Evolutionary conservation across 805 yeast genomes (phyloP).

Genomic region (Candida piceae): DNA sequence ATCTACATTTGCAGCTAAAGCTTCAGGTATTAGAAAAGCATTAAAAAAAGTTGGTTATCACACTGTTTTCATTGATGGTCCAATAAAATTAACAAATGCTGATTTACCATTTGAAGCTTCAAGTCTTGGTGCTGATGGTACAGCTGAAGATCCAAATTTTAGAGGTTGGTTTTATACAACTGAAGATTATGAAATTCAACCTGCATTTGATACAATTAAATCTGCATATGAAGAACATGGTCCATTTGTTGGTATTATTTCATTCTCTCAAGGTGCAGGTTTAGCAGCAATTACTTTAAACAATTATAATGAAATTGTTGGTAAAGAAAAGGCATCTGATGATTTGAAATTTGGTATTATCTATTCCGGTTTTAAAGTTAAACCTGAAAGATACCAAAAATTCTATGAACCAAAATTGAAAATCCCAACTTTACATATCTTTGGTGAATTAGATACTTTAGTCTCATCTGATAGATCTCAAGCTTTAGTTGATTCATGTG

Average conservation of each 20-base stretch:
- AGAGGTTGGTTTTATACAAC: constrained; percentile 73
- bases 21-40: constrained; percentile 81
- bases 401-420: constrained; percentile 26
- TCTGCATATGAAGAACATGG: constrained; percentile 51
- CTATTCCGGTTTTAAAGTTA: constrained; percentile 56
- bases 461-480: constrained; percentile 70
- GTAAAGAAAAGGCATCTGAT: constrained; percentile 36
- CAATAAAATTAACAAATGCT: constrained; percentile 54
- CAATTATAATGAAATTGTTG: constrained; percentile 48
- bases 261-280: constrained; percentile 95
- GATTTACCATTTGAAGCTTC: constrained; percentile 68
- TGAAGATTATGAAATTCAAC: constrained; percentile 29
- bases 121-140: constrained; percentile 39
- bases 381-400: constrained; percentile 23
- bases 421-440: constrained; percentile 59
- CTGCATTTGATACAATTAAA: constrained; percentile 47
- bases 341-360: constrained; percentile 66
- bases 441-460: constrained; percentile 84
- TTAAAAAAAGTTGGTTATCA: constrained; percentile 60
- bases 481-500: constrained; percentile 53
- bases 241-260: constrained; percentile 85
- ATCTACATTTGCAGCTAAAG: constrained; percentile 76
- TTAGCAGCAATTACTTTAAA: constrained; percentile 67
- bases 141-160: constrained; percentile 29
- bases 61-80: constrained; percentile 76